Conservation (phyloP, 2,329 filamentous ascomycete species). For the Hortaea werneckii region DNA sequence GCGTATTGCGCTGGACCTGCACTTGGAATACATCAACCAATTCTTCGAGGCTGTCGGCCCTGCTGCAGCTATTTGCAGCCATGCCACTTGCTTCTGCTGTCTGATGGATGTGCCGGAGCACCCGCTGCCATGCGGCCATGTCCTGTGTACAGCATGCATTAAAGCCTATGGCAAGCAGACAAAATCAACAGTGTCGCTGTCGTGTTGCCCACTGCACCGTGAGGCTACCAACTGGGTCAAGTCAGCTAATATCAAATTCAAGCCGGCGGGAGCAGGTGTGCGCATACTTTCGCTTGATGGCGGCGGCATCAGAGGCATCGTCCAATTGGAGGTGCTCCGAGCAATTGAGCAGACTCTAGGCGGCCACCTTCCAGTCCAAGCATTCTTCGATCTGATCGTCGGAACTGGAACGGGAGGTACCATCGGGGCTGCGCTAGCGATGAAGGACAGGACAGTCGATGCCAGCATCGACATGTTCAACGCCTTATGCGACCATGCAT, state of each 20-base stretch:
- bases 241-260: constrained; percentile 20
- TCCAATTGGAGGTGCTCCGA: constrained; percentile 34
- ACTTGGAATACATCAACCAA: constrained; percentile 21
- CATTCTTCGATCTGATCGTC: constrained; percentile 42
- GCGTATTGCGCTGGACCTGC: constrained; percentile 20
- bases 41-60: constrained; percentile 34
- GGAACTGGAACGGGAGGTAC: constrained; percentile 38
- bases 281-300: constrained; percentile 24
- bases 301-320: constrained; percentile 39
- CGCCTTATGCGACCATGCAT: constrained; percentile 31
- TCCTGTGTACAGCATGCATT: constrained; percentile 36
- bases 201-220: constrained; percentile 27
- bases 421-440: constrained; percentile 33
- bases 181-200: constrained; percentile 17
- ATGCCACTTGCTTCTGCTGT: constrained; percentile 38
- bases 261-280: constrained; percentile 18
- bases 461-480: constrained; percentile 32
- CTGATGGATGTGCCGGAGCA: constrained; percentile 35
- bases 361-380: constrained; percentile 30
- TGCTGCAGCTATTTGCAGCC: constrained; percentile 21
- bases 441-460: constrained; percentile 29
- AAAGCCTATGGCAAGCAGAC: constrained; percentile 23
- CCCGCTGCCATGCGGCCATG: constrained; percentile 36
- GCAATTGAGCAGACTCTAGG: constrained; percentile 32
- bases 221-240: constrained; percentile 25